Base-by-base conservation (phyloP, 768 basidiomycete genomes). In the Postia placenta region DNA sequence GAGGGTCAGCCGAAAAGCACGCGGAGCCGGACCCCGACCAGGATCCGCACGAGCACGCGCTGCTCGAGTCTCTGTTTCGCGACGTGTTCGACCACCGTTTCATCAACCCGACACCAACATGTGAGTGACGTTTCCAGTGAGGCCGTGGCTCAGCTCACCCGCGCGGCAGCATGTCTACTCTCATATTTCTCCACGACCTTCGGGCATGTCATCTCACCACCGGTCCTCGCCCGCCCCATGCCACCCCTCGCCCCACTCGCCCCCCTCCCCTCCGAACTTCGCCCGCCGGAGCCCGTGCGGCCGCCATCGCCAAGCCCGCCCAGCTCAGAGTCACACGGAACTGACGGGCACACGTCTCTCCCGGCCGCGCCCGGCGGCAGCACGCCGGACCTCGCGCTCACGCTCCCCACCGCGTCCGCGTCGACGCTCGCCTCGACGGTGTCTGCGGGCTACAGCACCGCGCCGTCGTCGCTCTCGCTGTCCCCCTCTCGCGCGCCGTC, bases 161-260 rank as follows among this genome's bases (percentile, higher is more conserved):
- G 3, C 15, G 42, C 4, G 4, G 26, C 11, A 37, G 14, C 20
- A 19, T 37, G 17, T 40, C 44, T 87, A 41, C 84, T 85, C 2
- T 78, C 74, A 27, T 80, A 86, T 61, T 80, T 87, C 60, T 82
- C 80, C 7, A 79, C 81, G 15, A 83, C 83, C 59, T 88, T 87
- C 61, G 70, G 80, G 40, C 82, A 81, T 50, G 81, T 84, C 24
- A 71, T 72, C 3, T 63, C 79, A 35, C 79, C 81, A 2, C 84
- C 84, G 33, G 70, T 80, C 28, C 60, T 83, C 23, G 74, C 74
- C 51, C 82, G 84, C 51, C 78, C 81, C 33, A 84, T 86, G 77
- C 86, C 86, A 22, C 78, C 82, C 11, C 67, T 86, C 20, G 76
- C 84, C 12, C 82, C 83, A n/a, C 58, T 79, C 25, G 80, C 73